Conservation (phyloP, 2,329 filamentous ascomycete genomes). For the Plenodomus lindquistii region DNA sequence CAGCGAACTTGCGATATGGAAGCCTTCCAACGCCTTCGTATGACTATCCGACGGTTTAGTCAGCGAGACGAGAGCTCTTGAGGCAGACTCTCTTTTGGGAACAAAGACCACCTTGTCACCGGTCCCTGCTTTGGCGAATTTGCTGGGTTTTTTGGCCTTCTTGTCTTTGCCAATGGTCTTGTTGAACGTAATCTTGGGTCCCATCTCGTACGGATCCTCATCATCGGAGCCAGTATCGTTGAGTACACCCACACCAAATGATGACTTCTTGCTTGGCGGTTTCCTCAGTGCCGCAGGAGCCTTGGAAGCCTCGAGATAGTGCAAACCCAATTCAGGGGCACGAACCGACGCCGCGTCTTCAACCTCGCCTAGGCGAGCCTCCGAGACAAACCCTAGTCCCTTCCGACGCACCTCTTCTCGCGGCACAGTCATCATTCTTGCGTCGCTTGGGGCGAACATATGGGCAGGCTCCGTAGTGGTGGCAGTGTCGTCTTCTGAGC, state of each 20-base stretch:
- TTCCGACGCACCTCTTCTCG: constrained; percentile 68
- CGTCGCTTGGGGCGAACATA: constrained; percentile 84
- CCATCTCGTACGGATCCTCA: constrained; percentile 90
- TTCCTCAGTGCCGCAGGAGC: constrained; percentile 38
- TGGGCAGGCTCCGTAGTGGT: constrained; percentile 55
- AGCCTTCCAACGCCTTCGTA: constrained; percentile 76
- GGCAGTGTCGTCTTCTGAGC: constrained; percentile 60
- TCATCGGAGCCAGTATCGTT: constrained; percentile 96
- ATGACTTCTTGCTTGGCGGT: constrained; percentile 62
- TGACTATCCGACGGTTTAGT: constrained; percentile 78
- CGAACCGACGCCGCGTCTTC: constrained; percentile 28
- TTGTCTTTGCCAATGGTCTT: constrained; percentile 79
- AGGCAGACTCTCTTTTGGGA: constrained; percentile 62
- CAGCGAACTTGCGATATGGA: constrained; percentile 65
- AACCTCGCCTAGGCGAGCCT: constrained; percentile 54
- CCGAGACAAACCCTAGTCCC: constrained; percentile 69
- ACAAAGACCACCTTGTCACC: constrained; percentile 74
- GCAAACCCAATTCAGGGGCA: constrained; percentile 18
- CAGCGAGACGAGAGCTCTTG: constrained; percentile 49
- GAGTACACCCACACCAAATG: constrained; percentile 83
- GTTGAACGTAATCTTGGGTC: constrained; percentile 87
- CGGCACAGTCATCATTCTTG: constrained; percentile 66
- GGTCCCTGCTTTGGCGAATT: constrained; percentile 65
- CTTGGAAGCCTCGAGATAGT: constrained; percentile 26
- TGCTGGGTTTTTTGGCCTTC: constrained; percentile 62